Percentiles rank a stretch among this genome's conserved stretches.
These are phyloP conservation scores for Scheffersomyces segobiensis DNA, from an alignment of 1,139 yeast genomes.

Conservation along the genomic window DNA sequence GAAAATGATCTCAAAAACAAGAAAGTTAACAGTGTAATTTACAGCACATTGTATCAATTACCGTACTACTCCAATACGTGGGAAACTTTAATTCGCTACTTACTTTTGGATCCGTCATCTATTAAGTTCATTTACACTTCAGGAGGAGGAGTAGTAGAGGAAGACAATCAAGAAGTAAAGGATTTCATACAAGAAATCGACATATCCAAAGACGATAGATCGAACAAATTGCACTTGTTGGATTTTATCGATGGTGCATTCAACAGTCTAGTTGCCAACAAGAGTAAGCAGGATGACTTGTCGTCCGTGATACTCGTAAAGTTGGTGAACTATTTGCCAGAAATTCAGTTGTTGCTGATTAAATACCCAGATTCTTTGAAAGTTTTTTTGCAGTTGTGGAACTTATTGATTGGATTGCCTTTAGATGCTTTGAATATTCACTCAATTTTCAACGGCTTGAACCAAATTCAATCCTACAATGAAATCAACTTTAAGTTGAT, in stretches of 20 bases:
- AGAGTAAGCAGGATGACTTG: constrained; percentile 15
- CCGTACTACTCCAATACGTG: constrained; percentile 24
- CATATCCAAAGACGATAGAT: constrained; percentile 11
- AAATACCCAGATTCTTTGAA: constrained; percentile 18
- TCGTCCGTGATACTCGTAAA: constrained; percentile 19
- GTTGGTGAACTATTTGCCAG: constrained; percentile 20
- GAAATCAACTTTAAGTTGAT: constrained; percentile 25
- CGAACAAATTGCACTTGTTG: constrained; percentile 14
- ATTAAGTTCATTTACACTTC: constrained; percentile 17
- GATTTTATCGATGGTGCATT: constrained; percentile 32
- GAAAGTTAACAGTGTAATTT: constrained; percentile 10
- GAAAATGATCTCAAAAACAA: background rate
- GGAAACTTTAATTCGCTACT: constrained; percentile 39
- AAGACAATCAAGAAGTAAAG: constrained; percentile 17
- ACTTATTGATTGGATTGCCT: constrained; percentile 20
- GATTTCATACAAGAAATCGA: constrained; percentile 26
- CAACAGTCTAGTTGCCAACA: constrained; percentile 13
- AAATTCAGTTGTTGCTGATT: constrained; percentile 21
- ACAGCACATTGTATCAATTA: constrained; percentile 18
- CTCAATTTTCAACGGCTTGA: constrained; percentile 24
- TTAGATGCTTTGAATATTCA: constrained; percentile 18
- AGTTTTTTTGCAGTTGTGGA: constrained; percentile 34
- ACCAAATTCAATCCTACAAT: constrained; percentile 27
- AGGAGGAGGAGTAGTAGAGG: constrained; percentile 7
- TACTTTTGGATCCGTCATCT: constrained; percentile 44